Evolutionary conservation across 108 stramenopile species (phyloP), one percentile per base, ranked within the genome.

Genomic region (Nitzschia sp.): DNA sequence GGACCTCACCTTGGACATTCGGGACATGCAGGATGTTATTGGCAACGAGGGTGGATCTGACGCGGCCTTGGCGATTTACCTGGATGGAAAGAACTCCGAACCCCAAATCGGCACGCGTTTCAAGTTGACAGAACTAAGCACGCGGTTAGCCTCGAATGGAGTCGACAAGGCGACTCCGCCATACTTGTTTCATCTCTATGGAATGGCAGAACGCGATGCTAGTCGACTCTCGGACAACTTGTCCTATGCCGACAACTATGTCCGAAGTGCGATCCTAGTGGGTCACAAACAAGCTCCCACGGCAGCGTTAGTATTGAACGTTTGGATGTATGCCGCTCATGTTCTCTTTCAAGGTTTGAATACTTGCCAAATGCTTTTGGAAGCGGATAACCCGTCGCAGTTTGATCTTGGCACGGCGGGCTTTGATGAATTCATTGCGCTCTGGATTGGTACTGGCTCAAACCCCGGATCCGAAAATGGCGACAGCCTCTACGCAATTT

Each of bases 371-470:
- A 69, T 69, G 71, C 56, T 75, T 70, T 38, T 79, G 13, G 75
- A 74, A 15, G 87, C 84, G 9, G 82, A 89, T 50, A 60, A 78
- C 53, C 83, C 83, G 0, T 84, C 75, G 1, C 53, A 71, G 21
- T 73, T 87, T 27, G 31, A 74, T 69, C 67, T 67, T 50, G 78
- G 65, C 45, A 81, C 67, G 53, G 81, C 58, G 76, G 81, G 78
- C 6, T 44, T 89, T 19, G 92, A 94, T 53, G 80, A 87, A 33
- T 91, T 94, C 67, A 90, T 94, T 46, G 89, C 89, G 17, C 64
- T 91, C 2, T 94, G 87, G 77, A 77, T 94, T 23, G 92, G 90
- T 29, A 77, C 74, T 21, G 80, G 72, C 30, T 86, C 89, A 55
- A 71, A 73, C 1, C 67, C 69, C n/a, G 87, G 64, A 26, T 80